Evolutionary conservation across 148 eudicot species (phyloP).

Genomic region (Drosera capensis): DNA sequence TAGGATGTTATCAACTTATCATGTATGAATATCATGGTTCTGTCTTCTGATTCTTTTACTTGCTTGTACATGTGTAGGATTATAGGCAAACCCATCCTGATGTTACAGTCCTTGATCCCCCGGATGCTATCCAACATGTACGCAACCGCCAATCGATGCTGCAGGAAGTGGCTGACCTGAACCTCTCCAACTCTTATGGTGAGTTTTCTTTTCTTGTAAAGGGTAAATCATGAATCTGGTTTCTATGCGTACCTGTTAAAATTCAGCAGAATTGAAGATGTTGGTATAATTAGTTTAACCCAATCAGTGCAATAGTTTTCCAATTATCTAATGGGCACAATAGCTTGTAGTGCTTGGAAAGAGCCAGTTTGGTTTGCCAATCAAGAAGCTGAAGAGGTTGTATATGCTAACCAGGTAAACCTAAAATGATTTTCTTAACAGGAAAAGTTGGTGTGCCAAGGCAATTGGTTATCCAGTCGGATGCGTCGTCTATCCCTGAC

Average conservation of each 20-base stretch:
- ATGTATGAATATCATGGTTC: background rate
- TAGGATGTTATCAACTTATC: background rate
- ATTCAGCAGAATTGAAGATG: too few species aligned
- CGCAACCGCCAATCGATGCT: constrained; percentile 92
- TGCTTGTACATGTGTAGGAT: constrained; percentile 45
- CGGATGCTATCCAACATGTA: constrained; percentile 81
- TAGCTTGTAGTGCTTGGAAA: too few species aligned
- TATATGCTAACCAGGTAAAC: too few species aligned
- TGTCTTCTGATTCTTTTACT: background rate
- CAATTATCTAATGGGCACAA: too few species aligned
- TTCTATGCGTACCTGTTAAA: too few species aligned
- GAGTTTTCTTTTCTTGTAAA: constrained; percentile 7
- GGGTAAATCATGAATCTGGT: too few species aligned
- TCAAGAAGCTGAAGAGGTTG: too few species aligned
- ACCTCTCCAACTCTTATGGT: constrained; percentile 64
- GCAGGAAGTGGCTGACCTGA: constrained; percentile 77
- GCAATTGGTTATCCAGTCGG: constrained; percentile 72
- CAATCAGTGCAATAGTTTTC: too few species aligned
- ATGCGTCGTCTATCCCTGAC: constrained; percentile 59
- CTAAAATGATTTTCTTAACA: constrained; percentile 7
- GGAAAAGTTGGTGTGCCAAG: constrained; percentile 75
- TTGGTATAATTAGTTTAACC: too few species aligned
- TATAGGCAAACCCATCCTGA: constrained; percentile 61
- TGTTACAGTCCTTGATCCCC: constrained; percentile 90
- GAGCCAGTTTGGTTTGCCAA: too few species aligned